phyloP scores from a whole-genome alignment of 768 basidiomycete genomes.

The Termitomyces sp. region DNA sequence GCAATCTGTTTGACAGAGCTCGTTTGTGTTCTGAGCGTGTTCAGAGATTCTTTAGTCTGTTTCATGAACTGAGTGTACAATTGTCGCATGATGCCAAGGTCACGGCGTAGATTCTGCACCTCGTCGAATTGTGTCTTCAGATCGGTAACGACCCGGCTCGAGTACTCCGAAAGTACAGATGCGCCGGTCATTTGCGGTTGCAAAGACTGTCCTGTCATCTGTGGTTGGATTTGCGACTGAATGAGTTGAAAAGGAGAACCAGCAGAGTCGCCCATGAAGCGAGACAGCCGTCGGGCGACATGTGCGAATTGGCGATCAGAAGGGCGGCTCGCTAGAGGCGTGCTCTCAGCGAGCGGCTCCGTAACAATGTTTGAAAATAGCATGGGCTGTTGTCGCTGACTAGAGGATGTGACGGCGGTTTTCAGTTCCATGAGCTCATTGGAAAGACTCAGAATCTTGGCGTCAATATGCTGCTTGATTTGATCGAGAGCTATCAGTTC shows the following conservation, averaged over 20 bases:
- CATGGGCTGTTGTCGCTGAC: constrained; percentile 45
- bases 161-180: constrained; percentile 71
- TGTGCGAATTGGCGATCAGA: constrained; percentile 71
- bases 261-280: constrained; percentile 50
- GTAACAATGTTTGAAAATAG: constrained; percentile 43
- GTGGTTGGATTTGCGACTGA: constrained; percentile 40
- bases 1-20: constrained; percentile 87
- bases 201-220: constrained; percentile 66
- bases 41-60: constrained; percentile 83
- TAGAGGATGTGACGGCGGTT: constrained; percentile 46
- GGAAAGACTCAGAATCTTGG: constrained; percentile 79
- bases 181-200: constrained; percentile 72
- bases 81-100: constrained; percentile 91
- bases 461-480: constrained; percentile 96
- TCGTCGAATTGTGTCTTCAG: constrained; percentile 94
- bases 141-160: constrained; percentile 70
- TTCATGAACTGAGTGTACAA: constrained; percentile 92
- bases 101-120: constrained; percentile 89
- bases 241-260: constrained; percentile 23
- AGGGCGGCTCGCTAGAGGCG: constrained; percentile 63
- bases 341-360: constrained; percentile 61
- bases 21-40: constrained; percentile 76
- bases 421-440: constrained; percentile 91
- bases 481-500: constrained; percentile 80
- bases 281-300: constrained; percentile 71